Conservation (phyloP, 768 basidiomycete species). For the Leccinum pellstonianum region DNA sequence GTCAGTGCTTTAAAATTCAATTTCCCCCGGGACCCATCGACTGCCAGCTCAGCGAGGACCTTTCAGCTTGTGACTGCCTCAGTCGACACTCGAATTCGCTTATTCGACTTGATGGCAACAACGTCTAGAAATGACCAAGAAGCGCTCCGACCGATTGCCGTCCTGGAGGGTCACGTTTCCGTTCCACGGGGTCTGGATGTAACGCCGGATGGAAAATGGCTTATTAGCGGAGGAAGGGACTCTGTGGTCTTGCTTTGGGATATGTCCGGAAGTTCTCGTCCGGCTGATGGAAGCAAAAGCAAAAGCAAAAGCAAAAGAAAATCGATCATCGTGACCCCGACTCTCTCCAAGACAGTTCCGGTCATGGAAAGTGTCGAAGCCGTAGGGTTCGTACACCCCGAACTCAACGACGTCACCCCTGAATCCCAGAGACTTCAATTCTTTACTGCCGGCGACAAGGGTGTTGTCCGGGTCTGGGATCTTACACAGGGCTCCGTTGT, state of each 20-base stretch:
- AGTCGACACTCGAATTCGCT: conserved; percentile 87
- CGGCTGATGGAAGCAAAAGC: conserved; percentile 17
- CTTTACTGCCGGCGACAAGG: conserved; percentile 92
- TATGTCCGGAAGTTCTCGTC: conserved; percentile 35
- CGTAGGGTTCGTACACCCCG: conserved; percentile 63
- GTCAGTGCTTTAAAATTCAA: conserved; percentile 89
- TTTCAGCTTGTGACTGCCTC: conserved; percentile 90
- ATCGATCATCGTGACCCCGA: conserved; percentile 48
- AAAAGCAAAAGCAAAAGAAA: conserved; percentile 41
- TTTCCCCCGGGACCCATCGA: conserved; percentile 63
- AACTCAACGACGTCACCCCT: conserved; percentile 42
- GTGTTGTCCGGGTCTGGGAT: conserved; percentile 84
- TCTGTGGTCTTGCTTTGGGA: conserved; percentile 95
- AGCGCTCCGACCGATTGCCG: conserved; percentile 62
- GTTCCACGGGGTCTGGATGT: conserved; percentile 91
- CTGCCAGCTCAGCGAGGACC: conserved; percentile 43
- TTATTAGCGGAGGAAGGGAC: conserved; percentile 90
- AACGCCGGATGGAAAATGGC: conserved; percentile 81
- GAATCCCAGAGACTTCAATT: conserved; percentile 51
- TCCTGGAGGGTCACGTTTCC: conserved; percentile 94
- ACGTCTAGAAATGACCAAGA: conserved; percentile 55
- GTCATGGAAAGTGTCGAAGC: conserved; percentile 86
- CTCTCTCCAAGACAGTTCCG: conserved; percentile 75
- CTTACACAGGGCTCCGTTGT: conserved; percentile 61
- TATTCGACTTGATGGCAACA: conserved; percentile 81